These are phyloP conservation scores for Achlya hypogyna DNA, from an alignment of 352 stramenopile genomes.

Conservation along the genomic window DNA sequence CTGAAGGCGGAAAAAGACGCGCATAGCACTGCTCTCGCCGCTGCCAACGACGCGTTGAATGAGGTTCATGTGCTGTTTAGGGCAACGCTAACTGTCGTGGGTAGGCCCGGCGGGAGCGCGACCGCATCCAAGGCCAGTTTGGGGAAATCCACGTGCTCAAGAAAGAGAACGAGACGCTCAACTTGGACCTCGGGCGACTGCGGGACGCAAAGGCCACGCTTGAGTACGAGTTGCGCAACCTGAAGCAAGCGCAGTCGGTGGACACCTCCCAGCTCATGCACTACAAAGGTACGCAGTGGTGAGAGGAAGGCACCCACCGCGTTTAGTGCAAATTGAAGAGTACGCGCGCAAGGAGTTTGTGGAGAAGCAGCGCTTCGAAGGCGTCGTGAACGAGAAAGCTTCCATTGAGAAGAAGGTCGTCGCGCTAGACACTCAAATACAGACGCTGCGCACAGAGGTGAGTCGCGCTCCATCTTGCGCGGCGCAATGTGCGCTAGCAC, in stretches of 20 bases:
- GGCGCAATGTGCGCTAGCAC: constrained; percentile 2
- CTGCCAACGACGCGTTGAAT: neutral
- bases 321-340: constrained; percentile 34
- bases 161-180: constrained; percentile 33
- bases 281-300: constrained; percentile 24
- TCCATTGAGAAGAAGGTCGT: constrained; percentile 30
- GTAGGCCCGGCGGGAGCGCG: constrained; percentile 14
- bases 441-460: constrained; percentile 18
- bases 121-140: constrained; percentile 24
- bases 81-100: neutral
- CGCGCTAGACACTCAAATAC: constrained; percentile 28
- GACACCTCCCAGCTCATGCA: constrained; percentile 27
- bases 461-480: neutral
- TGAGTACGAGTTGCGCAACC: constrained; percentile 30
- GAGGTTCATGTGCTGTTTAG: neutral
- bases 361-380: constrained; percentile 32
- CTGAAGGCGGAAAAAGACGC: constrained; percentile 10
- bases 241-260: constrained; percentile 25
- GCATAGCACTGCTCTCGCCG: constrained; percentile 12
- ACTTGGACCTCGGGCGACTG: constrained; percentile 29
- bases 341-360: constrained; percentile 38
- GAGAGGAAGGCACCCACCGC: neutral
- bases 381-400: constrained; percentile 26
- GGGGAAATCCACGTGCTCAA: constrained; percentile 28
- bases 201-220: constrained; percentile 22